A percentile compares a stretch with the other conserved stretches of the same genome.
phyloP scores from a whole-genome alignment of 2,329 filamentous ascomycete species.

The Ophiosphaerella herpotricha region DNA sequence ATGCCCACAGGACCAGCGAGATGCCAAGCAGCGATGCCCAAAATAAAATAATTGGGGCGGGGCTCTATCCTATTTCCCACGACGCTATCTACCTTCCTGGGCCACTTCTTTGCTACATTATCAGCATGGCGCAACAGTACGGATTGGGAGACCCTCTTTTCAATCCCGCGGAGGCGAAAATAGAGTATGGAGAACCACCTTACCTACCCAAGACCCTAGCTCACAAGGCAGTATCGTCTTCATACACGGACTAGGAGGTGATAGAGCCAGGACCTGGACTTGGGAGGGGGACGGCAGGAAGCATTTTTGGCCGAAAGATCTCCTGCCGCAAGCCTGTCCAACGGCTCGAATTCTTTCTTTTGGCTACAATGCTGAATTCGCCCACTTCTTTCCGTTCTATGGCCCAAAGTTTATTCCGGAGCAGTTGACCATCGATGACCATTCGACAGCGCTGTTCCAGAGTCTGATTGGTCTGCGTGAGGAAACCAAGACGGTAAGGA shows the following conservation, averaged over 20 bases:
- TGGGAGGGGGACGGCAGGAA: constrained; percentile 1
- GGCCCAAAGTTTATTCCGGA: constrained; percentile 3
- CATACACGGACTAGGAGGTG: constrained; percentile 12
- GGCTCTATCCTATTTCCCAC: no score
- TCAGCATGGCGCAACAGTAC: no score
- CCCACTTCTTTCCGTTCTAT: constrained; percentile 11
- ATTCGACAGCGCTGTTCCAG: constrained; percentile 11
- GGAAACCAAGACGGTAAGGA: constrained; percentile 10
- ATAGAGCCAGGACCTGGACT: constrained; percentile 11
- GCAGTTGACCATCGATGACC: constrained; percentile 13
- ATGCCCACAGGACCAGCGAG: no score
- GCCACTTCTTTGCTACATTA: no score
- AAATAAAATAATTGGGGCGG: no score
- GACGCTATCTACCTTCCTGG: no score
- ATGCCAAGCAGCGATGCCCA: no score
- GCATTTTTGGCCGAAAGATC: constrained; percentile 13
- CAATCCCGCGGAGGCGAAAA: no score
- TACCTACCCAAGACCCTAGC: no score
- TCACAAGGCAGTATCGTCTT: constrained; percentile 9
- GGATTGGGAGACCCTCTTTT: no score
- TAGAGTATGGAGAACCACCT: no score
- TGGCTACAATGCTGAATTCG: constrained; percentile 15
- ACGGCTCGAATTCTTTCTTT: constrained; percentile 18
- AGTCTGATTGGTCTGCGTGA: constrained; percentile 7
- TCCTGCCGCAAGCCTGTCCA: constrained; percentile 13